These are phyloP conservation scores for Lathyrus sativus DNA, from an alignment of 306 rosid species.

Conservation along the genomic window DNA sequence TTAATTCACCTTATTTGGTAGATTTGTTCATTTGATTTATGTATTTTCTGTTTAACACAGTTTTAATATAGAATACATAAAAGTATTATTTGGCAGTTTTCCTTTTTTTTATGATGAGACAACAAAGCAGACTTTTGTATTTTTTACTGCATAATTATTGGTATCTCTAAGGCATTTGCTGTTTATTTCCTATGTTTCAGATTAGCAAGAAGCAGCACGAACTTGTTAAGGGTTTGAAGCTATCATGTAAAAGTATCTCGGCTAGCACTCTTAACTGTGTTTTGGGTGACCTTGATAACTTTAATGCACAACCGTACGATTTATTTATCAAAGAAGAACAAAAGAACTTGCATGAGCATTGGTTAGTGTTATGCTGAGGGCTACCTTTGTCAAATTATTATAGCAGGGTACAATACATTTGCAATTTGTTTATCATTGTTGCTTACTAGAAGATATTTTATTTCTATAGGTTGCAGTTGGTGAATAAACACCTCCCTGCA, in stretches of 20 bases:
- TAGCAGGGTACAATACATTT: constrained; percentile 14
- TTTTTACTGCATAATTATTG: constrained; percentile 1
- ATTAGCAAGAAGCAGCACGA: constrained; percentile 87
- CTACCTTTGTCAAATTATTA: constrained; percentile 14
- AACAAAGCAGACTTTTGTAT: constrained; percentile 7
- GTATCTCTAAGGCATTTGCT: constrained; percentile 32
- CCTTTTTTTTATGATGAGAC: constrained; percentile 10
- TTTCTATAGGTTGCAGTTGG: constrained; percentile 72
- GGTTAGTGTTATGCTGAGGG: constrained; percentile 61
- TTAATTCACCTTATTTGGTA: background rate
- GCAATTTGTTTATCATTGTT: constrained; percentile 18
- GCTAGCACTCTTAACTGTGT: constrained; percentile 75
- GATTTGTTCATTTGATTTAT: constrained; percentile 11
- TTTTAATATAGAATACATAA: background rate
- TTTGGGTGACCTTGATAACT: constrained; percentile 70
- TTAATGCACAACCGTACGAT: constrained; percentile 76
- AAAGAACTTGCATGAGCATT: constrained; percentile 79
- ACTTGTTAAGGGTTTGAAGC: constrained; percentile 83
- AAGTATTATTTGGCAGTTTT: background rate
- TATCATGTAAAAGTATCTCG: constrained; percentile 71
- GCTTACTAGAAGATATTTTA: constrained; percentile 37
- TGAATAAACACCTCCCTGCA: constrained; percentile 66
- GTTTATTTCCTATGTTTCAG: constrained; percentile 56
- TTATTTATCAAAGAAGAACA: constrained; percentile 82
- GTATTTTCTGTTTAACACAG: background rate